A percentile compares a stretch with the other conserved stretches of the same genome.
phyloP scores from a whole-genome alignment of 257 asterid species.

The Solanum chiquidenum region DNA sequence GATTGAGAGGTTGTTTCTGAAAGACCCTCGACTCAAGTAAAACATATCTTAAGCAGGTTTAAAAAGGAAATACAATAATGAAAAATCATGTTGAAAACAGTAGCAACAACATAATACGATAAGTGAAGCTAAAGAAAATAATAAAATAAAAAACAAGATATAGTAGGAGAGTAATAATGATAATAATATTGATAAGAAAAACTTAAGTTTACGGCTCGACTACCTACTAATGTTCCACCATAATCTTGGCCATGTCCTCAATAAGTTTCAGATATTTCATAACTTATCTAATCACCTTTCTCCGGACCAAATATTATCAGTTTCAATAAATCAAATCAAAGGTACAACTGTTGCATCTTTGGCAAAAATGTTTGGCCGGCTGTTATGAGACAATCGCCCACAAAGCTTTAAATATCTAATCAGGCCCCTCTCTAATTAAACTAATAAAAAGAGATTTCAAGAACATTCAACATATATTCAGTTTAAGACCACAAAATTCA shows the following conservation, averaged over 20 bases:
- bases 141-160: not conserved
- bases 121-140: not conserved
- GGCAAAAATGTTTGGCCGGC: constrained; percentile 11
- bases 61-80: not conserved
- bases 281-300: not conserved
- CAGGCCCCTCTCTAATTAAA: not conserved
- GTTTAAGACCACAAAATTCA: not conserved
- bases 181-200: not conserved
- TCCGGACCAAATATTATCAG: not conserved
- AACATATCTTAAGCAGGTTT: not conserved
- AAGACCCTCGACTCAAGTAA: not conserved
- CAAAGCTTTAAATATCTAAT: not conserved
- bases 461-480: not conserved
- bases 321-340: not conserved
- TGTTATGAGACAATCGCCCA: not conserved
- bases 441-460: not conserved
- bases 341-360: not conserved
- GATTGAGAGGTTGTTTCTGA: no score
- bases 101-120: not conserved
- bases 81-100: not conserved
- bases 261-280: not conserved
- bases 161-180: not conserved
- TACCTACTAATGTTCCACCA: not conserved
- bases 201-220: not conserved
- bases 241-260: not conserved